Conservation (phyloP, 371 early-diverging fungal genomes). For the Syncephalastrum sp. region DNA sequence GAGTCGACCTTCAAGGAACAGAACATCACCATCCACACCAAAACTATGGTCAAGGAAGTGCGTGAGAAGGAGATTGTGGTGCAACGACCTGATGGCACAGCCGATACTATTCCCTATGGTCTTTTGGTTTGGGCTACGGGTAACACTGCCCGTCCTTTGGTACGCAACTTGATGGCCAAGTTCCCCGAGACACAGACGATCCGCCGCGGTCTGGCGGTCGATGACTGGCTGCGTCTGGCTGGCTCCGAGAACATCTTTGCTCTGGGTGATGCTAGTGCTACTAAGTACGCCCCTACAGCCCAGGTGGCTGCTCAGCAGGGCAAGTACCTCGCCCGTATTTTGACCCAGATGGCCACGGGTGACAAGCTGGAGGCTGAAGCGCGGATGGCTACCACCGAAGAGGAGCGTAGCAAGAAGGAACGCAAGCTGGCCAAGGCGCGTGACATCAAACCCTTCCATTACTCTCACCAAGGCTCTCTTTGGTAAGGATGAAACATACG, state of each 20-base stretch:
- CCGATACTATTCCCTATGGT: conserved; percentile 79
- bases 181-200: conserved; percentile 71
- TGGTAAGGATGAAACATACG: conserved; percentile 50
- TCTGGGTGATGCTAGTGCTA: conserved; percentile 87
- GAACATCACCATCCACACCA: conserved; percentile 82
- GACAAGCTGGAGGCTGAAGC: conserved; percentile 41
- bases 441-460: conserved; percentile 73
- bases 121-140: conserved; percentile 94
- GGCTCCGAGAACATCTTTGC: conserved; percentile 79
- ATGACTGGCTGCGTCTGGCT: conserved; percentile 78
- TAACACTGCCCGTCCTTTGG: conserved; percentile 84
- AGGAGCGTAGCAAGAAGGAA: conserved; percentile 38
- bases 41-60: conserved; percentile 90
- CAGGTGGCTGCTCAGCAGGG: conserved; percentile 95
- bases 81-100: conserved; percentile 65
- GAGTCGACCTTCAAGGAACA: conserved; percentile 85
- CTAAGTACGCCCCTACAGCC: conserved; percentile 87
- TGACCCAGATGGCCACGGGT: conserved; percentile 56
- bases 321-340: conserved; percentile 74
- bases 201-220: conserved; percentile 82
- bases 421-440: conserved; percentile 38
- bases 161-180: conserved; percentile 71
- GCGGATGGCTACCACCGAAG: conserved; percentile 21
- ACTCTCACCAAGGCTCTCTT: conserved; percentile 81
- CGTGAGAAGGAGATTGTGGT: conserved; percentile 77